phyloP scores from a whole-genome alignment of 2,329 filamentous ascomycete genomes.

The Hirsutella thompsonii region DNA sequence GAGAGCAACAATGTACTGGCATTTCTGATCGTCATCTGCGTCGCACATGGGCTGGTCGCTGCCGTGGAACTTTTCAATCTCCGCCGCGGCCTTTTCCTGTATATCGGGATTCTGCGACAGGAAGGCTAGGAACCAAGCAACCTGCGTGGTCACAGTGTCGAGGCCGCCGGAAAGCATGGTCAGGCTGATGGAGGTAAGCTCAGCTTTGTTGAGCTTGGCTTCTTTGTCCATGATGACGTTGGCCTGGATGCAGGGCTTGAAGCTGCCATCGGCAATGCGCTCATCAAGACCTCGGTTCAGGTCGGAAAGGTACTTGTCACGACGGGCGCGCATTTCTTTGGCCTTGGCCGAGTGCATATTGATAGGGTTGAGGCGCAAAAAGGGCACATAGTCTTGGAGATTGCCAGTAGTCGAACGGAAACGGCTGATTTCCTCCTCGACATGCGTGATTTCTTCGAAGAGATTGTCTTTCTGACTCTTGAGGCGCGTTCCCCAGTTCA shows the following conservation, averaged over 20 bases:
- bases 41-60: constrained; percentile 44
- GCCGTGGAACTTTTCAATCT: constrained; percentile 41
- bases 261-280: constrained; percentile 44
- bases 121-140: constrained; percentile 51
- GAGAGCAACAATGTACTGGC: constrained; percentile 48
- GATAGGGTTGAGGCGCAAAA: constrained; percentile 48
- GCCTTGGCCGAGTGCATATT: constrained; percentile 44
- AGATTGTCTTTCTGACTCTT: constrained; percentile 42
- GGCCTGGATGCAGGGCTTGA: constrained; percentile 53
- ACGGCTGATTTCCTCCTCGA: constrained; percentile 46
- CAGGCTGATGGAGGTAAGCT: constrained; percentile 51
- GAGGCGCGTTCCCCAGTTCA: constrained; percentile 55
- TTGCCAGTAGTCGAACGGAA: constrained; percentile 49
- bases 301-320: constrained; percentile 45
- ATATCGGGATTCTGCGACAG: constrained; percentile 47
- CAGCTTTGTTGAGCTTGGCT: constrained; percentile 46
- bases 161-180: constrained; percentile 57
- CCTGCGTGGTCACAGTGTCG: constrained; percentile 52
- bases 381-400: constrained; percentile 47
- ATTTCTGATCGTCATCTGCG: constrained; percentile 48
- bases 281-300: constrained; percentile 47
- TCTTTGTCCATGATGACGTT: constrained; percentile 54
- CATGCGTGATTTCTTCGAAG: constrained; percentile 50
- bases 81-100: constrained; percentile 43
- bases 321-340: constrained; percentile 43